Base-by-base conservation (phyloP, 2,329 filamentous ascomycete species). In the Rosellinia necatrix region DNA sequence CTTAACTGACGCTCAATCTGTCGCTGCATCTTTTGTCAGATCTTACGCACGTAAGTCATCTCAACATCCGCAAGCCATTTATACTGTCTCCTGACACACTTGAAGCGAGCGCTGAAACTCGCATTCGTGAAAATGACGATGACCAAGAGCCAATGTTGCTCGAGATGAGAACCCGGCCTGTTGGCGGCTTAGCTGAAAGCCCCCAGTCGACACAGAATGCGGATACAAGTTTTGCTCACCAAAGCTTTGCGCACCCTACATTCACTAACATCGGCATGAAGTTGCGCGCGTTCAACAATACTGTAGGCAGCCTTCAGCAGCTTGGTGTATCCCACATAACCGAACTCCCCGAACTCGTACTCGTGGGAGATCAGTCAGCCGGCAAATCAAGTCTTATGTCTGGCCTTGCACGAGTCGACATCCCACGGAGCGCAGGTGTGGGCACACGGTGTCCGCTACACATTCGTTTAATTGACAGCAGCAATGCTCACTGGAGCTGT, bases 401-500 rank as follows among this genome's bases (percentile, higher is more conserved):
- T 47, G 80, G 77, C 0, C 75, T 83, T 57, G 69, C 74, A 1
- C 83, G 81, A 7, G 86, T 89, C 49, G 81, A 81, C 32, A 78
- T 89, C 0, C 87, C 87, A 0, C 76, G 83, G 7, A 70, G 67
- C 30, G 69, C 67, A 21, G 70, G 70, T 24, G 70, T 71, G 1
- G 96, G 92, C 66, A 96, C 92, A 0, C 76, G 88, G 0, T 96
- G 90, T 55, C 91, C 91, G 0, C 81, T 96, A 0, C 89, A 92
- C 51, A 94, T 96, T 47, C 87, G 89, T 0, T 79, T 91, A 0
- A 87, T 81, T 0, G 74, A 80, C 1, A 78, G 83, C 2, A 74
- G 75, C 13, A 76, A 75, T 1, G 74, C 78, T 0, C 74, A 81
- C 0, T 94, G 90, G 87, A 83, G 78, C 0, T 94, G 90, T 49